phyloP scores from a whole-genome alignment of 2,329 filamentous ascomycete species.

The Chrysosporium queenslandicum region DNA sequence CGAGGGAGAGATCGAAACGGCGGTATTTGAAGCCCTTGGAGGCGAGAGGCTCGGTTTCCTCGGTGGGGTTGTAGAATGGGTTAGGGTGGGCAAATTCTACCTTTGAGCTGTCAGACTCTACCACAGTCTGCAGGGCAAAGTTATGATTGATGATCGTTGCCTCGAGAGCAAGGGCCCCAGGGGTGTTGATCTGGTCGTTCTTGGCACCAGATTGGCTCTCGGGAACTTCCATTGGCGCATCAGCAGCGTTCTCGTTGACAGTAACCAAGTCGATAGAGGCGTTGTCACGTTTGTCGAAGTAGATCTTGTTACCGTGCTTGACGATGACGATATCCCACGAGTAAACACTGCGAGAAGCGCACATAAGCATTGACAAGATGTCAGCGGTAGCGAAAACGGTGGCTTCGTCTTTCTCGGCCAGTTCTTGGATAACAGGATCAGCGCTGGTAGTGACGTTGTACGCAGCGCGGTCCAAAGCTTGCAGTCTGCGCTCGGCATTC shows the following conservation, averaged over 20 bases:
- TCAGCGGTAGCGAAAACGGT: conserved; percentile 95
- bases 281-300: conserved; percentile 96
- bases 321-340: conserved; percentile 96
- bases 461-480: conserved; percentile 80
- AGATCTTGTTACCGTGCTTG: conserved; percentile 90
- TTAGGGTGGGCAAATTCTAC: conserved; percentile 78
- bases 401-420: conserved; percentile 90
- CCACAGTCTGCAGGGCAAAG: conserved; percentile 90
- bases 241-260: conserved; percentile 96
- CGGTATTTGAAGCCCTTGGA: conserved; percentile 99
- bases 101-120: conserved; percentile 68
- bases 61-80: conserved; percentile 91
- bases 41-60: conserved; percentile 86
- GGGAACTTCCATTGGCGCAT: conserved; percentile 81
- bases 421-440: conserved; percentile 92
- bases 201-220: conserved; percentile 50
- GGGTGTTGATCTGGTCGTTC: conserved; percentile 92
- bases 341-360: conserved; percentile 89
- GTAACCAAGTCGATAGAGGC: conserved; percentile 94
- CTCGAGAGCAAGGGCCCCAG: conserved; percentile 84
- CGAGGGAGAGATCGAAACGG: conserved; percentile 87
- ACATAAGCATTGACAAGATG: conserved; percentile 99
- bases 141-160: conserved; percentile 99
- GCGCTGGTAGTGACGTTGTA: conserved; percentile 97
- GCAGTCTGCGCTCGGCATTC: conserved; percentile 75